Base-by-base conservation (phyloP, 768 basidiomycete genomes). In the Naganishia kalamii region DNA sequence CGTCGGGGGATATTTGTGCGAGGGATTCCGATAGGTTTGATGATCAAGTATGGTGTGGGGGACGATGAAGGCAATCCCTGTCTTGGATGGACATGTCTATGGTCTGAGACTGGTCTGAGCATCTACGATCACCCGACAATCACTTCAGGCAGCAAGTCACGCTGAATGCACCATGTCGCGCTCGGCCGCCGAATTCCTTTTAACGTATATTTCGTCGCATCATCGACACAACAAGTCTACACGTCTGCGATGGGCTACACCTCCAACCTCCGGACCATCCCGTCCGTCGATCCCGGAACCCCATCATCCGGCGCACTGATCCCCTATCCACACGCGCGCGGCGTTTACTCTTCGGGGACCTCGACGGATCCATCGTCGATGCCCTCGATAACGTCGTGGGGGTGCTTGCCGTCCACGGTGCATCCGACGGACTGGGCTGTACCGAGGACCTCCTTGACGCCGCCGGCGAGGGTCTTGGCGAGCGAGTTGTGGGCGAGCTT, bases 381-480 rank as follows among this genome's bases (percentile, higher is more conserved):
- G 29, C 75, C 80, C 75, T 93, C 92, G 71, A 94, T 93, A 76
- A 96, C 76, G 77, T 94, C 92, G 80, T 97, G 94, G 65, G 94
- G 85, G 35, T 89, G 87, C 79, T 85, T 84, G 72, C 94, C 93
- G 75, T 97, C 92, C 62, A 99, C 84, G 50, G 93, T 94, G 86
- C 93, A 97, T 44, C 94, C 94, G 71, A 98, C 82, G 68, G 89
- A 92, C 83, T 97, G 94, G 63, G 91, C 90, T 30, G 94, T 99
- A 60, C 94, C 94, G 77, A 99, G 82, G 77, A 99, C 94, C 87
- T 99, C 94, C 85, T 97, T 97, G 70, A 85, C 89, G 67, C 86
- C 87, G 49, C 89, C 89, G 4, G 90, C 84, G 63, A 97, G 83
- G 70, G 87, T 86, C 84, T 93, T 97, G 71, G 93, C 88, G 66